Conservation (phyloP, 805 yeast species). For the Torulaspora franciscae region DNA sequence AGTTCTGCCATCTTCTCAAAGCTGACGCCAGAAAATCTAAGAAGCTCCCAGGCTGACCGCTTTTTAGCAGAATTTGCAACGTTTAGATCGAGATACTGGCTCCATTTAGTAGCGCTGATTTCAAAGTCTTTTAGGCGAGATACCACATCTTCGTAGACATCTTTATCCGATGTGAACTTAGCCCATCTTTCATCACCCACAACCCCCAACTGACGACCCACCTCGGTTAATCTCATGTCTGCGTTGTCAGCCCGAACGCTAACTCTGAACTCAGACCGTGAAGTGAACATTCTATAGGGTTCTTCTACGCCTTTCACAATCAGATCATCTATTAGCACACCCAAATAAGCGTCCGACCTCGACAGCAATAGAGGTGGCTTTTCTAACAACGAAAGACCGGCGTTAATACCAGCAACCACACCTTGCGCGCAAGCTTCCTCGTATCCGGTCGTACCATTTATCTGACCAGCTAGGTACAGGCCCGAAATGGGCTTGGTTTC, state of each 20-base stretch:
- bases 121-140: slow-evolving; percentile 42
- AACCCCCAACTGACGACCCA: slow-evolving; percentile 63
- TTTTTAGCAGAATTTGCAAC: slow-evolving; percentile 52
- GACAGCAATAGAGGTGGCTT: slow-evolving; percentile 49
- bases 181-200: slow-evolving; percentile 57
- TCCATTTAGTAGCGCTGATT: slow-evolving; percentile 63
- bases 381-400: slow-evolving; percentile 54
- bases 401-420: slow-evolving; percentile 89
- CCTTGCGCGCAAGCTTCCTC: slow-evolving; percentile 99
- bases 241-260: slow-evolving; percentile 93
- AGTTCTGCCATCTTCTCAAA: slow-evolving; percentile 27
- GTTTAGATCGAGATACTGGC: slow-evolving; percentile 40
- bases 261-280: slow-evolving; percentile 88
- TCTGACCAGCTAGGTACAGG: slow-evolving; percentile 89
- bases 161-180: slow-evolving; percentile 42
- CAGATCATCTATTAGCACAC: slow-evolving; percentile 89
- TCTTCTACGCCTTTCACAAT: slow-evolving; percentile 94
- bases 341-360: slow-evolving; percentile 83
- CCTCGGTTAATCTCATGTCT: slow-evolving; percentile 70
- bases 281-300: slow-evolving; percentile 97
- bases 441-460: slow-evolving; percentile 97
- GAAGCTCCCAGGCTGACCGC: slow-evolving; percentile 66
- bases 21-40: slow-evolving; percentile 49
- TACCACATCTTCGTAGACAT: slow-evolving; percentile 42
- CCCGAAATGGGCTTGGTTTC: slow-evolving; percentile 81